Evolutionary conservation across 2,329 filamentous ascomycete genomes (phyloP).

Genomic region (Lachnellula cervina): DNA sequence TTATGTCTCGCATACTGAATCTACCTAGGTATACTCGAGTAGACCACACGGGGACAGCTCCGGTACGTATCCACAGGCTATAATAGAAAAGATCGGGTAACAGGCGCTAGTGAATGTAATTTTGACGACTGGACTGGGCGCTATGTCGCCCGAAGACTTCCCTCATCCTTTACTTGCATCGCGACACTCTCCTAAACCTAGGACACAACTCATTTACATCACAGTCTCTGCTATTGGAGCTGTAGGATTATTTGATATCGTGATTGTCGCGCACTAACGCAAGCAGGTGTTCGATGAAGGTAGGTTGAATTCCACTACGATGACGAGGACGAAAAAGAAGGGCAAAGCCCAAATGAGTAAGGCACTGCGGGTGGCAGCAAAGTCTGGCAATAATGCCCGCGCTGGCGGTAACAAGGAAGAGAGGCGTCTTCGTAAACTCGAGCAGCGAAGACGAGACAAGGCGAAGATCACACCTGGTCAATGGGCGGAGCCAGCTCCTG

Average conservation of each 20-base stretch:
- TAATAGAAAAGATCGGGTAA: too few species aligned
- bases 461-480: slow-evolving; percentile 22
- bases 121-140: background rate
- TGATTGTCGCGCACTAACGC: slow-evolving; percentile 19
- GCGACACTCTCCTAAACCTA: background rate
- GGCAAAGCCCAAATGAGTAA: background rate
- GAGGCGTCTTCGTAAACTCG: slow-evolving; percentile 24
- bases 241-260: slow-evolving; percentile 6
- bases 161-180: background rate
- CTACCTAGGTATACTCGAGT: too few species aligned
- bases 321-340: slow-evolving; percentile 9
- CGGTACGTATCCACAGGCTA: too few species aligned
- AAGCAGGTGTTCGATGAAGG: slow-evolving; percentile 10
- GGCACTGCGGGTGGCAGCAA: slow-evolving; percentile 9
- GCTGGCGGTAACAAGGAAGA: slow-evolving; percentile 15
- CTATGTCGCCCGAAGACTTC: background rate
- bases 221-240: slow-evolving; percentile 14
- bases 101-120: too few species aligned
- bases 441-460: slow-evolving; percentile 26
- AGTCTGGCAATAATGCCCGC: slow-evolving; percentile 4
- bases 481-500: slow-evolving; percentile 27
- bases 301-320: slow-evolving; percentile 8
- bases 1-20: too few species aligned
- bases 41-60: too few species aligned
- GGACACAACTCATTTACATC: slow-evolving; percentile 8